Conservation (phyloP, 768 basidiomycete species). For the Rhodotorula babjevae region DNA sequence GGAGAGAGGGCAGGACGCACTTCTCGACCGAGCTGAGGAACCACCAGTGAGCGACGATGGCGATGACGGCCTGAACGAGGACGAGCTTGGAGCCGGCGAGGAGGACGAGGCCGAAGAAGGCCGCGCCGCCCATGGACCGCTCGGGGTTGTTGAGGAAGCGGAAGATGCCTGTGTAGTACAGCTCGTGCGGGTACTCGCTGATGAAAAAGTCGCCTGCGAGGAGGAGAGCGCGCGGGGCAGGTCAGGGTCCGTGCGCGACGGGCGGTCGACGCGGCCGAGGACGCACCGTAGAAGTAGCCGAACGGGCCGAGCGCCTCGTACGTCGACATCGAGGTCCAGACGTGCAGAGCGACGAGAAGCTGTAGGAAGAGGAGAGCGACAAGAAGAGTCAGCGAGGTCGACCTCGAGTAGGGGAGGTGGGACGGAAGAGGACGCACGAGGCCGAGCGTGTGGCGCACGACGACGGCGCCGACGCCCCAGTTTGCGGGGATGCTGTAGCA, state of each 20-base stretch:
- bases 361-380: slow-evolving; percentile 44
- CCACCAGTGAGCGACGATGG: slow-evolving; percentile 90
- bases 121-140: slow-evolving; percentile 81
- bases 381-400: neutral
- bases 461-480: slow-evolving; percentile 81
- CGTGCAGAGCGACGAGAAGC: slow-evolving; percentile 77
- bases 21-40: slow-evolving; percentile 87
- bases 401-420: neutral
- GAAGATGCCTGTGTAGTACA: slow-evolving; percentile 97
- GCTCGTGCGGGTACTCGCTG: slow-evolving; percentile 79
- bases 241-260: neutral
- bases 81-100: slow-evolving; percentile 93
- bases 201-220: slow-evolving; percentile 42
- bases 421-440: slow-evolving; percentile 55
- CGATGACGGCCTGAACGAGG: slow-evolving; percentile 71
- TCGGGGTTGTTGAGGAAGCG: slow-evolving; percentile 78
- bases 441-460: slow-evolving; percentile 83
- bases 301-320: slow-evolving; percentile 91
- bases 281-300: slow-evolving; percentile 88
- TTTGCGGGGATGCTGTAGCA: slow-evolving; percentile 74
- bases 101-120: slow-evolving; percentile 86
- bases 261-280: neutral
- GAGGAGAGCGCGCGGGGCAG: too few relatives aligned
- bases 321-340: slow-evolving; percentile 85
- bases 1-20: slow-evolving; percentile 52